Evolutionary conservation across 108 stramenopile genomes (phyloP), one percentile per base, ranked within the genome.

Genomic region (Cylindrotheca closterium): DNA sequence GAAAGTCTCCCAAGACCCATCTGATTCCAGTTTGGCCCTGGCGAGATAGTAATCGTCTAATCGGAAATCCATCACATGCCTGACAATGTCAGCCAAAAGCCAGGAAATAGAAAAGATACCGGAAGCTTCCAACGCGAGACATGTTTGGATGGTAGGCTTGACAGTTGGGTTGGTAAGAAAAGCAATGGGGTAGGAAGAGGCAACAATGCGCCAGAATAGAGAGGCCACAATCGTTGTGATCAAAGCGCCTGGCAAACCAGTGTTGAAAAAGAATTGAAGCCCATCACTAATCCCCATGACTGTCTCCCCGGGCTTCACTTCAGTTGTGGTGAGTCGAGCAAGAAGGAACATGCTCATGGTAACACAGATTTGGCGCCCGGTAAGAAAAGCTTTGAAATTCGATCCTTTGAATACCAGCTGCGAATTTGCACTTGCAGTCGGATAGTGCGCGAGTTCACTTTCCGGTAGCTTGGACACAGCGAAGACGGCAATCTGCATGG

Each of bases 401-500:
- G 32, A 50, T n/a, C 52, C 42, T 10, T 55, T 33, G 57, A 87
- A 79, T 25, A 62, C 55, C 25, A 80, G 55, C 3, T 79, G 28
- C 22, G 75, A 81, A 31, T 52, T 81, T 8, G 18, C 28, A 18
- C 22, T 19, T 4, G 82, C 79, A 18, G 34, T 32, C 0, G 79
- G 67, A 63, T 65, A 55, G 8, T 26, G 32, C 51, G 37, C 32
- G 22, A 78, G 30, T 18, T 65, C 53, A 10, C 76, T 68, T 24
- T 60, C 53, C 4, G 72, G 76, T 19, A 87, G 21, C 31, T 81
- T 76, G 23, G 53, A 46, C n/a, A 86, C 79, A n/a, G 81, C 81
- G 58, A 82, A 86, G 50, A 80, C 29, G 23, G 85, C 81, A 70
- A 86, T 82, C 54, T 86, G 85, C 55, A 82, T 73, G 21, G 79